These are phyloP conservation scores for Mortierella polycephala DNA, from an alignment of 371 early-diverging fungal species.

Conservation along the genomic window DNA sequence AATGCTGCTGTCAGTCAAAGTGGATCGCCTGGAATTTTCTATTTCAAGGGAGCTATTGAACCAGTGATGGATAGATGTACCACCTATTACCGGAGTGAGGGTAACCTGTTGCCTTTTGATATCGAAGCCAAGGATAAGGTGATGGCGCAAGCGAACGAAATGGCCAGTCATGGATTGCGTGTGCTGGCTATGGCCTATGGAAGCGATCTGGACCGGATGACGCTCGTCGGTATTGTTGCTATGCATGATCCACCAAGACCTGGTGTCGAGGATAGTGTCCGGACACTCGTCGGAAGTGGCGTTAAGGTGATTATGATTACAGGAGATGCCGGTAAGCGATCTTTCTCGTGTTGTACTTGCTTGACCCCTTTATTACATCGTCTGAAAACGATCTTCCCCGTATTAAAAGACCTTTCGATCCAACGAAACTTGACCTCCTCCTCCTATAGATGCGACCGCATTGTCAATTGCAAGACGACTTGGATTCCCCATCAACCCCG, in stretches of 20 bases:
- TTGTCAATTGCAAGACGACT: slow-evolving; percentile 81
- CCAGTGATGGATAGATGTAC: slow-evolving; percentile 75
- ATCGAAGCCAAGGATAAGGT: slow-evolving; percentile 62
- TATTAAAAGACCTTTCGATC: not conserved
- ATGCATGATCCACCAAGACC: slow-evolving; percentile 90
- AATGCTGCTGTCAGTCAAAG: slow-evolving; percentile 39
- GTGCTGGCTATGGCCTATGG: slow-evolving; percentile 90
- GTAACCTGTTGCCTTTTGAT: slow-evolving; percentile 56
- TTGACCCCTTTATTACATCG: not conserved
- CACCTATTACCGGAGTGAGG: slow-evolving; percentile 65
- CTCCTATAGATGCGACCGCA: slow-evolving; percentile 73
- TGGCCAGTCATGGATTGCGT: slow-evolving; percentile 87
- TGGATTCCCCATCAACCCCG: slow-evolving; percentile 73
- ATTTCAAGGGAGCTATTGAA: slow-evolving; percentile 85
- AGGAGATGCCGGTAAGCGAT: slow-evolving; percentile 82
- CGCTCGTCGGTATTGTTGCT: slow-evolving; percentile 85
- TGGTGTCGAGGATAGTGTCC: slow-evolving; percentile 75
- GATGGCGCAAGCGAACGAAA: slow-evolving; percentile 68
- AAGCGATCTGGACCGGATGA: slow-evolving; percentile 60
- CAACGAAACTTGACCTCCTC: not conserved
- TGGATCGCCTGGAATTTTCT: slow-evolving; percentile 56
- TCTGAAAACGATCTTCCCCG: not conserved
- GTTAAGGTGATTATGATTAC: slow-evolving; percentile 92
- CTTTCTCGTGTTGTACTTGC: not conserved
- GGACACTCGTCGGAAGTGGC: slow-evolving; percentile 72